Conservation (phyloP, 1,284 basidiomycete genomes). For the Pyrrhoderma lamaoense region DNA sequence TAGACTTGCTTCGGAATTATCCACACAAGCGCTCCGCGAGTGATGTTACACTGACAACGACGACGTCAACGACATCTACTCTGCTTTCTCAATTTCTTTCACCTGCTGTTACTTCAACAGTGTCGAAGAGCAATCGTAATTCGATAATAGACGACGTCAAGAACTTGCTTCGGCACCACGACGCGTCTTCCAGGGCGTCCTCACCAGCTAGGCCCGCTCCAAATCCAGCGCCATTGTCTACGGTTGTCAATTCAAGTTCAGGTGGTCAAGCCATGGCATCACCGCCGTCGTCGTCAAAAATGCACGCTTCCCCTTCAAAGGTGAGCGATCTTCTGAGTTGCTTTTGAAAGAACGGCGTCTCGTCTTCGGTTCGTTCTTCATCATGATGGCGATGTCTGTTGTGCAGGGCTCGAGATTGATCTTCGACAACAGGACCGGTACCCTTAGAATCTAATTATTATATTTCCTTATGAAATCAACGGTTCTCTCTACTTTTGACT, state of each 20-base stretch:
- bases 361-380: too few species aligned
- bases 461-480: neutral
- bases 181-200: too few species aligned
- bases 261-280: conserved; percentile 5
- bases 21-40: neutral
- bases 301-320: conserved; percentile 62
- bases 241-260: too few species aligned
- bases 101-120: neutral
- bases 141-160: too few species aligned
- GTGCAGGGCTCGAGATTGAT: too few species aligned
- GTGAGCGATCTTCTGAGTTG: conserved; percentile 26
- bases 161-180: too few species aligned
- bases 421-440: too few species aligned
- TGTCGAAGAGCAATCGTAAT: too few species aligned
- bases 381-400: too few species aligned
- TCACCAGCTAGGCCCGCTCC: too few species aligned
- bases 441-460: neutral
- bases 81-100: neutral
- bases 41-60: too few species aligned
- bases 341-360: neutral
- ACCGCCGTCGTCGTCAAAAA: conserved; percentile 19
- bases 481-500: neutral
- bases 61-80: neutral
- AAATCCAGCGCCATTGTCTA: too few species aligned
- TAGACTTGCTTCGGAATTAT: neutral